These are phyloP conservation scores for Stentor coeruleus DNA, from an alignment of 73 alveolate species.

Conservation along the genomic window DNA sequence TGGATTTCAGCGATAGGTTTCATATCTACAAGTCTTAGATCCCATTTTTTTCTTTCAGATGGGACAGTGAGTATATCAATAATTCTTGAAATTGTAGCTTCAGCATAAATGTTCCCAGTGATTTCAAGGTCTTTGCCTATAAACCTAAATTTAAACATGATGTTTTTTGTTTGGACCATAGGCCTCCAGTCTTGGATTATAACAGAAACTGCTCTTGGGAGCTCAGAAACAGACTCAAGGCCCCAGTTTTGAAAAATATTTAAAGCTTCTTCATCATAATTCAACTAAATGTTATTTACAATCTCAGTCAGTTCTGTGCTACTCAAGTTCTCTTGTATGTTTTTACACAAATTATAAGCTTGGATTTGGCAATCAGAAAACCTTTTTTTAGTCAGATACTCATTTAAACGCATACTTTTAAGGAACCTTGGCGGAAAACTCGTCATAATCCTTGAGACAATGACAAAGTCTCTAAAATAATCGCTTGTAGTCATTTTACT, in stretches of 20 bases:
- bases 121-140: neutral
- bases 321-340: neutral
- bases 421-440: neutral
- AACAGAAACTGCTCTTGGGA: neutral
- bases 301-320: neutral
- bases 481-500: slow-evolving; percentile 10
- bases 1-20: neutral
- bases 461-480: neutral
- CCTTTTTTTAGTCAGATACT: neutral
- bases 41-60: slow-evolving; percentile 21
- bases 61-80: neutral
- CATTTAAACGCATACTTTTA: neutral
- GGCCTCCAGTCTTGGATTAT: neutral
- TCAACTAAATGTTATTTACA: neutral
- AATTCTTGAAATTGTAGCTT: neutral
- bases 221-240: neutral
- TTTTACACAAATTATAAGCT: neutral
- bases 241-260: neutral
- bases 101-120: neutral
- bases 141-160: neutral
- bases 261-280: neutral
- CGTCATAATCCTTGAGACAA: neutral
- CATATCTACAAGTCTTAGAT: neutral
- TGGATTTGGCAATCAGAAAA: neutral
- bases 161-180: neutral